Evolutionary conservation across 2,329 filamentous ascomycete species (phyloP).

Genomic region (Mycosphaerella sp.): DNA sequence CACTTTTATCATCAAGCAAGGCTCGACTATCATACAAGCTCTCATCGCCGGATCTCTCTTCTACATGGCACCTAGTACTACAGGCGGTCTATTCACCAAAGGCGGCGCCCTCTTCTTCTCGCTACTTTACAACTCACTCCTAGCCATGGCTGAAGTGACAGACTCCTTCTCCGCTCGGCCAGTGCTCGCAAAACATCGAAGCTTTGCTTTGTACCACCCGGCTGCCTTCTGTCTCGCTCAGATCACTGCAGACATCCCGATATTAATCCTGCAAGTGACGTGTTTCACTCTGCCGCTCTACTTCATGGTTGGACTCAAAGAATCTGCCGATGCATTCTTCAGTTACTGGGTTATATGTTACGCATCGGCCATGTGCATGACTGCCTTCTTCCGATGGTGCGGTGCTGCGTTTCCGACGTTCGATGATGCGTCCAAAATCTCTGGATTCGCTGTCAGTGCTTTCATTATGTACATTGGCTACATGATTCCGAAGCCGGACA

Average conservation of each 20-base stretch:
- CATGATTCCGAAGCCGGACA: slow-evolving; percentile 31
- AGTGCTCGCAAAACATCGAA: slow-evolving; percentile 43
- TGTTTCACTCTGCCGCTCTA: slow-evolving; percentile 55
- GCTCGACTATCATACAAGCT: slow-evolving; percentile 52
- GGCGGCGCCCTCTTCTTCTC: slow-evolving; percentile 60
- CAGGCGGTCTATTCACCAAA: slow-evolving; percentile 58
- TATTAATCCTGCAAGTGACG: slow-evolving; percentile 54
- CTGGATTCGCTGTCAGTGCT: slow-evolving; percentile 28
- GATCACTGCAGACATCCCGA: slow-evolving; percentile 48
- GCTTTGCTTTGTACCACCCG: slow-evolving; percentile 38
- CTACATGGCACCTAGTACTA: slow-evolving; percentile 55
- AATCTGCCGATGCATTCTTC: slow-evolving; percentile 52
- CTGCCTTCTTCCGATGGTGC: slow-evolving; percentile 42
- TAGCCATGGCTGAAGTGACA: slow-evolving; percentile 62
- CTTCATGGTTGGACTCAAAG: slow-evolving; percentile 56
- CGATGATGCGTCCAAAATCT: slow-evolving; percentile 31
- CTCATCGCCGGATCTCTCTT: slow-evolving; percentile 62
- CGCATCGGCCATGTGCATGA: slow-evolving; percentile 43
- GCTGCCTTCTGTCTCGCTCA: slow-evolving; percentile 48
- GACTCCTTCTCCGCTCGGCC: slow-evolving; percentile 44
- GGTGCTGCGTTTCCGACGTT: slow-evolving; percentile 32
- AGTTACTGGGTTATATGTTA: slow-evolving; percentile 54
- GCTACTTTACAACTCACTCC: slow-evolving; percentile 55
- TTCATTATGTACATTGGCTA: slow-evolving; percentile 34
- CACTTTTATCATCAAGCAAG: slow-evolving; percentile 58